Percentiles rank a stretch among this genome's conserved stretches.
These are phyloP conservation scores for Umbelopsis sp. DNA, from an alignment of 192 early-diverging fungal species.

Conservation along the genomic window DNA sequence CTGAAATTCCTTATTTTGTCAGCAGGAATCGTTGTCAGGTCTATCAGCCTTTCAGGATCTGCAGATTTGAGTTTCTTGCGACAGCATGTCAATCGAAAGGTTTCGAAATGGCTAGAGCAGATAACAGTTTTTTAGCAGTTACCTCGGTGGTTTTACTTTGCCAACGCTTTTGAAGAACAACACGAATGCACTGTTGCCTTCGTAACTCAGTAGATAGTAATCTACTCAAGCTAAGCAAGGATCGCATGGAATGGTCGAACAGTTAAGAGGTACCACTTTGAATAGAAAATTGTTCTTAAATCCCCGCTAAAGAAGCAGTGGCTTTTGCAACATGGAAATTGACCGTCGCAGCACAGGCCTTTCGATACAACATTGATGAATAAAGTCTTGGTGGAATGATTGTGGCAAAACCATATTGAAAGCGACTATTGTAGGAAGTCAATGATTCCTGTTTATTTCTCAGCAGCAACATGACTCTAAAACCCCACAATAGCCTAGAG, in stretches of 20 bases:
- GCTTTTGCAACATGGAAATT: neutral
- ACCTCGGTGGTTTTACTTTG: conserved; percentile 19
- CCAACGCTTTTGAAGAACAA: neutral
- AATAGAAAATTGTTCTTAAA: neutral
- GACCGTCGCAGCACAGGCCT: no score
- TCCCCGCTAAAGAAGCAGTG: neutral
- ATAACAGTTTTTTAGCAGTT: neutral
- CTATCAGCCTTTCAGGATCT: conserved; percentile 43
- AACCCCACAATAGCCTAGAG: no score
- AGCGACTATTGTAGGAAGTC: no score
- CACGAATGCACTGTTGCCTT: neutral
- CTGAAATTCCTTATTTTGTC: conserved; percentile 93
- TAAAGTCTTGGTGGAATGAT: no score
- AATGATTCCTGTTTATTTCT: no score
- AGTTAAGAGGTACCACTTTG: neutral
- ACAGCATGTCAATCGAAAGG: neutral
- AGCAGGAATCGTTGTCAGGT: conserved; percentile 68
- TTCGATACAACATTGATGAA: no score
- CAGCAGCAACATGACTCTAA: no score
- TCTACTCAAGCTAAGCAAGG: conserved; percentile 7
- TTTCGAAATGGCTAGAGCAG: neutral
- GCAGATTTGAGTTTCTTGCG: conserved; percentile 38
- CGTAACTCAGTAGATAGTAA: neutral
- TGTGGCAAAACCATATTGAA: no score
- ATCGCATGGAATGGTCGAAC: neutral